phyloP scores from a whole-genome alignment of 2,329 filamentous ascomycete genomes.

The Alternaria hordeiaustralica region DNA sequence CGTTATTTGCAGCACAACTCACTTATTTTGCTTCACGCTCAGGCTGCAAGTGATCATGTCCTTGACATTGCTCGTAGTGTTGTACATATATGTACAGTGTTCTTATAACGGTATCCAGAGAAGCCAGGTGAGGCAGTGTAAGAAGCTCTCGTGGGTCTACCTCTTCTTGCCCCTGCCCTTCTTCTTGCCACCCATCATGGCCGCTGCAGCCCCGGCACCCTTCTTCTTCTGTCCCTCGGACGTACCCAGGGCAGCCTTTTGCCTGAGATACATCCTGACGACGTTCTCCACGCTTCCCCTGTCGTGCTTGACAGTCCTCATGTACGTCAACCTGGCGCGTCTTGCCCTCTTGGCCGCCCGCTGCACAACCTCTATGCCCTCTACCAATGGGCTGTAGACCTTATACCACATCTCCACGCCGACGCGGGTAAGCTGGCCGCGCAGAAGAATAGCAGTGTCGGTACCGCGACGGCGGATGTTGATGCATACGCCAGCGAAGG shows the following conservation, averaged over 20 bases:
- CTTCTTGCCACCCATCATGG: slow-evolving; percentile 35
- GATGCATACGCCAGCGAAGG: slow-evolving; percentile 87
- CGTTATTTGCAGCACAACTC: not conserved
- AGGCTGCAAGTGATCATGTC: not conserved
- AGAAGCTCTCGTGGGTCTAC: slow-evolving; percentile 16
- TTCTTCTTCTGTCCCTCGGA: slow-evolving; percentile 40
- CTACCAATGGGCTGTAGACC: slow-evolving; percentile 87
- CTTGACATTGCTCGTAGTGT: slow-evolving; percentile 4
- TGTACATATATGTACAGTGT: slow-evolving; percentile 16
- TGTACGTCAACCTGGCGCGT: slow-evolving; percentile 86
- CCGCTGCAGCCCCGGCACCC: slow-evolving; percentile 24
- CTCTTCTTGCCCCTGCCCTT: slow-evolving; percentile 42
- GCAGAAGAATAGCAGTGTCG: slow-evolving; percentile 85
- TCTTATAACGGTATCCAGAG: not conserved
- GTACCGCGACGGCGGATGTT: slow-evolving; percentile 84
- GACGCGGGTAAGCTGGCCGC: slow-evolving; percentile 84
- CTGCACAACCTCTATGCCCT: slow-evolving; percentile 93
- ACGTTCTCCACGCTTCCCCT: slow-evolving; percentile 48
- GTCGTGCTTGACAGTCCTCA: slow-evolving; percentile 64
- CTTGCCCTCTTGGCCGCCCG: slow-evolving; percentile 82
- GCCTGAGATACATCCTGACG: slow-evolving; percentile 45
- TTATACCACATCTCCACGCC: slow-evolving; percentile 99
- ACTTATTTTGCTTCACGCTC: not conserved
- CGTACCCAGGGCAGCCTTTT: slow-evolving; percentile 46
- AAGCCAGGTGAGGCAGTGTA: not conserved